phyloP scores from a whole-genome alignment of 768 basidiomycete genomes.

The Pisolithus microcarpus region DNA sequence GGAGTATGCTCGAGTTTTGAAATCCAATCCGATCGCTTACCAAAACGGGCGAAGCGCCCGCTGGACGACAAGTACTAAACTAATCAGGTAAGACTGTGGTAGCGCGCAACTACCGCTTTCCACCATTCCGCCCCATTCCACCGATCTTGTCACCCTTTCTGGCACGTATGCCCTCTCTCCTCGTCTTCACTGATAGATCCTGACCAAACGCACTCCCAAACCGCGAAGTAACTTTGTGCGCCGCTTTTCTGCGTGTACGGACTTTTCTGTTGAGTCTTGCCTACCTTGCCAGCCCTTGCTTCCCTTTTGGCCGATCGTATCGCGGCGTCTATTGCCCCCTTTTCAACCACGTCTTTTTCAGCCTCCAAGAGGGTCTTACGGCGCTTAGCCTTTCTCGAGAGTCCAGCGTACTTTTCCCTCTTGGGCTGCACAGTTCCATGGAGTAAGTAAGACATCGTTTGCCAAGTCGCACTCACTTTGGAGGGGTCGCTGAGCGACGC shows the following conservation, averaged over 20 bases:
- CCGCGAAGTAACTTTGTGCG: constrained; percentile 25
- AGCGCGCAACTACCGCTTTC: constrained; percentile 22
- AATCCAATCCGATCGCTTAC: neutral
- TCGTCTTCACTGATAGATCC: constrained; percentile 46
- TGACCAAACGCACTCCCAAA: constrained; percentile 45
- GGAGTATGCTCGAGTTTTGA: neutral
- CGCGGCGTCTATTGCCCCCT: constrained; percentile 54
- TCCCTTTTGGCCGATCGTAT: constrained; percentile 86
- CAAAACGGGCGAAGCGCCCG: neutral
- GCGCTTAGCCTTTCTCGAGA: constrained; percentile 83
- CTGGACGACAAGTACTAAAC: neutral
- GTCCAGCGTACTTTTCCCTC: constrained; percentile 70
- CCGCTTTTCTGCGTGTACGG: constrained; percentile 28
- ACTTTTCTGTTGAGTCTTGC: constrained; percentile 38
- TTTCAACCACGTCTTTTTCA: constrained; percentile 57
- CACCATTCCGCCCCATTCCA: constrained; percentile 38
- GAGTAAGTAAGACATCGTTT: neutral
- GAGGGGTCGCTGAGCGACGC: constrained; percentile 22
- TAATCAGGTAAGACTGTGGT: neutral
- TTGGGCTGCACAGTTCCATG: constrained; percentile 44
- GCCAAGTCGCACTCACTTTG: constrained; percentile 32
- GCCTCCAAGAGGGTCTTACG: constrained; percentile 81
- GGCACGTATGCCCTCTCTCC: constrained; percentile 56
- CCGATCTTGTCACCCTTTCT: constrained; percentile 54
- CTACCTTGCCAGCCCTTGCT: constrained; percentile 67